Evolutionary conservation across 2,329 filamentous ascomycete genomes (phyloP), one percentile per base, ranked within the genome.

Genomic region (Lasiodiplodia gonubiensis): DNA sequence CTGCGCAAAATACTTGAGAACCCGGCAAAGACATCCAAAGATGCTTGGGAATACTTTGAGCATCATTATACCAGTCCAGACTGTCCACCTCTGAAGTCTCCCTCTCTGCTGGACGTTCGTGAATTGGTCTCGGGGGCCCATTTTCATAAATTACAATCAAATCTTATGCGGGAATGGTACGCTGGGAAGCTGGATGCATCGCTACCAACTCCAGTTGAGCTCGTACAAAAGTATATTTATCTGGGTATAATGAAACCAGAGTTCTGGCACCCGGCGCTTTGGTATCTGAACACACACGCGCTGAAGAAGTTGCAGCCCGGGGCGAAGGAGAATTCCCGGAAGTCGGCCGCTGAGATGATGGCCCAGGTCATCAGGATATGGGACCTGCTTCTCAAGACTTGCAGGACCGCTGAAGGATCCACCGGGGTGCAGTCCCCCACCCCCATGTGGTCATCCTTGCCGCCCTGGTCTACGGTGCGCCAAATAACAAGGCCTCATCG

Each of bases 1-100:
- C 30, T 67, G 10, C 54, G 54, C 8, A 23, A 16, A 10, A 60
- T 67, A 14, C 65, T 67, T 4, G 18, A 35, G 21, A 23, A 37
- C 21, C 25, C 14, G 10, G 42, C 11, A 5, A 39, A 46, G 18
- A 35, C 65, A 12, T 27, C 25, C n/a, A 64, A 70, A 3, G n/a
- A 66, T 42, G 76, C 76, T 6, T 80, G 77, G 77, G 21, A 35
- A 2, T 21, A 69, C 5, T 78, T 79, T 68, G 61, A 73, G 18
- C 30, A 67, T 16, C 72, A 67, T n/a, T 80, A 74, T 55, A 70
- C 70, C 8, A 73, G 73, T 16, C 73, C 68, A 37, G 74, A 75
- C 37, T 74, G 74, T 55, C 68, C 71, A n/a, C 75, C 77, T 35
- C 61, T 78, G 11, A 71, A 60, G 5, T 64, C 72, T 7, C 74